A percentile compares a stretch with the other conserved stretches of the same genome.
phyloP scores from a whole-genome alignment of 192 early-diverging fungal species.

The Podila horticola region DNA sequence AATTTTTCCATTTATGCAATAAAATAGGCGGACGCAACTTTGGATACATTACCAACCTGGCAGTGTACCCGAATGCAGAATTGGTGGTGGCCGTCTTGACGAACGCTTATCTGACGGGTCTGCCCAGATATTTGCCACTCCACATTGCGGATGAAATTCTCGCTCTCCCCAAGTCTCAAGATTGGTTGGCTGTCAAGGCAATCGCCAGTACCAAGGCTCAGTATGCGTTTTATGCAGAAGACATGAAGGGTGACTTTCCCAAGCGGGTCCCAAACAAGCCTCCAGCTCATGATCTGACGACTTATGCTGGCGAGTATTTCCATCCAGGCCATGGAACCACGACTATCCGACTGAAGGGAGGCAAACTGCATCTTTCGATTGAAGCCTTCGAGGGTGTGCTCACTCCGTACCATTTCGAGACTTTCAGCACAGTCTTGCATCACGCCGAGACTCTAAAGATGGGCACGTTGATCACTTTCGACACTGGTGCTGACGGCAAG shows the following conservation, averaged over 20 bases:
- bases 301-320: not conserved
- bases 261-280: not conserved
- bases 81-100: not conserved
- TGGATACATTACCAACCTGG: not conserved
- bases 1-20: not conserved
- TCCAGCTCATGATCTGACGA: not conserved
- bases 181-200: not conserved
- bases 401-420: slow-evolving; percentile 8
- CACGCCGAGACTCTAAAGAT: not conserved
- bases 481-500: no score
- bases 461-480: no score
- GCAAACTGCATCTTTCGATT: not conserved
- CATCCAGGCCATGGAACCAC: not conserved
- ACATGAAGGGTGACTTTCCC: not conserved
- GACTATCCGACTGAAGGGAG: no score
- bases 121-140: not conserved
- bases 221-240: no score
- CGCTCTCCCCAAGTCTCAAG: not conserved
- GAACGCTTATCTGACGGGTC: not conserved
- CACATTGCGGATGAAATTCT: not conserved
- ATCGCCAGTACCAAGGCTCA: not conserved
- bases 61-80: not conserved
- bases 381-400: not conserved
- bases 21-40: not conserved
- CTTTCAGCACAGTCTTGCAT: slow-evolving; percentile 1